A percentile compares a stretch with the other conserved stretches of the same genome.
phyloP scores from a whole-genome alignment of 371 early-diverging fungal species.

The Rhizopus delemar region DNA sequence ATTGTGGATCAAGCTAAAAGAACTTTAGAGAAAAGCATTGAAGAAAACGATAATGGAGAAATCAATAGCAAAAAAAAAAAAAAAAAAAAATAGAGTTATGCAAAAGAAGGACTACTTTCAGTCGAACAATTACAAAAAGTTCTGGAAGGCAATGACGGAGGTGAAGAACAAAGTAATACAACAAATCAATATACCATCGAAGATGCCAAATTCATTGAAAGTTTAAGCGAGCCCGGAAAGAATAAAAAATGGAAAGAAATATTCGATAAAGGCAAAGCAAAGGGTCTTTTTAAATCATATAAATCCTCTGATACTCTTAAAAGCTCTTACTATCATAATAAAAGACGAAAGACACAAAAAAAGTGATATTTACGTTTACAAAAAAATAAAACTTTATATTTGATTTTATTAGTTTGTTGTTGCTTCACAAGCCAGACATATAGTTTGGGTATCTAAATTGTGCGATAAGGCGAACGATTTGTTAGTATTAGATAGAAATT shows the following conservation, averaged over 20 bases:
- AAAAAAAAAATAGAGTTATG: constrained; percentile 3
- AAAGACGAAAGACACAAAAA: constrained; percentile 17
- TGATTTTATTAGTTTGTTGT: neutral
- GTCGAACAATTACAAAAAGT: constrained; percentile 15
- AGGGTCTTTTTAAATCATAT: constrained; percentile 14
- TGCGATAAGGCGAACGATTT: constrained; percentile 19
- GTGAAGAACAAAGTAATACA: constrained; percentile 11
- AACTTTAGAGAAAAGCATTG: constrained; percentile 7
- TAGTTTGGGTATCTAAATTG: constrained; percentile 7
- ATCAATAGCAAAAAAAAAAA: constrained; percentile 4
- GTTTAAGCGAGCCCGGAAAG: constrained; percentile 11
- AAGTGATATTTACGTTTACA: neutral
- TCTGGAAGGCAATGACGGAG: constrained; percentile 6
- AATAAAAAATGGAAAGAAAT: constrained; percentile 13
- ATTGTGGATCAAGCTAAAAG: constrained; percentile 9
- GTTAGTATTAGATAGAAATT: constrained; percentile 16
- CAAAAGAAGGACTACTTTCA: constrained; percentile 10
- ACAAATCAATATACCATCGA: constrained; percentile 5
- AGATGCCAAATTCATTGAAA: constrained; percentile 15
- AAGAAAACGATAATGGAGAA: constrained; percentile 6
- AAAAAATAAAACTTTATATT: constrained; percentile 12
- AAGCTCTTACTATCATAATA: constrained; percentile 13
- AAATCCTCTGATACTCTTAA: constrained; percentile 8
- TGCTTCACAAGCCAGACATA: constrained; percentile 15
- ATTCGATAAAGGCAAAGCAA: constrained; percentile 16